Percentiles rank a stretch among this genome's conserved stretches.
Evolutionary conservation across 2,329 filamentous ascomycete species (phyloP).

Genomic region (Fusarium caatingaense): DNA sequence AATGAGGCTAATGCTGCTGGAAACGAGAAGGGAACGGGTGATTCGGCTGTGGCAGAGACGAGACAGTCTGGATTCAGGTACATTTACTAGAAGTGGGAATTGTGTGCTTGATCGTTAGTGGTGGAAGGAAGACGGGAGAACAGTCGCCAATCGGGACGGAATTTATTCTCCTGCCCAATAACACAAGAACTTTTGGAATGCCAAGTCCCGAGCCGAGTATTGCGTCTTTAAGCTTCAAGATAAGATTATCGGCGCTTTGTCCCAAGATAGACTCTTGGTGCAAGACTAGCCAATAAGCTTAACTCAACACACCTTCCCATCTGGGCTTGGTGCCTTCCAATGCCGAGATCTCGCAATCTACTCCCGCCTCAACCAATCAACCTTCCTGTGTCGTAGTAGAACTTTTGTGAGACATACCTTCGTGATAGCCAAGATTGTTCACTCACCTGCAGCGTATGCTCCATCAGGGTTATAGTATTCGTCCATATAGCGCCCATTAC

Average conservation of each 20-base stretch:
- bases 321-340: slow-evolving; percentile 3
- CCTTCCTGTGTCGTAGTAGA: background rate
- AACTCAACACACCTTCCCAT: slow-evolving; percentile 14
- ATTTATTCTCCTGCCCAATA: slow-evolving; percentile 18
- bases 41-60: background rate
- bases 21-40: slow-evolving; percentile 1
- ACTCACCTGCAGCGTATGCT: background rate
- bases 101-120: background rate
- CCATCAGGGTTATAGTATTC: background rate
- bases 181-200: background rate
- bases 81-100: slow-evolving; percentile 20
- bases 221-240: slow-evolving; percentile 24
- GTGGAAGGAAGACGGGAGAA: background rate
- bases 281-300: slow-evolving; percentile 17
- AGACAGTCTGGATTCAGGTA: slow-evolving; percentile 27
- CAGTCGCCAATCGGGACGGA: background rate
- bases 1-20: slow-evolving; percentile 21
- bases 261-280: background rate
- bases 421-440: background rate
- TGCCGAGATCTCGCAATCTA: background rate
- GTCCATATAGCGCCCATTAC: background rate
- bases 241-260: slow-evolving; percentile 22
- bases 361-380: background rate
- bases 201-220: background rate
- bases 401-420: slow-evolving; percentile 21